phyloP scores from a whole-genome alignment of 2,329 filamentous ascomycete genomes.

The Colletotrichum neosansevieriae region DNA sequence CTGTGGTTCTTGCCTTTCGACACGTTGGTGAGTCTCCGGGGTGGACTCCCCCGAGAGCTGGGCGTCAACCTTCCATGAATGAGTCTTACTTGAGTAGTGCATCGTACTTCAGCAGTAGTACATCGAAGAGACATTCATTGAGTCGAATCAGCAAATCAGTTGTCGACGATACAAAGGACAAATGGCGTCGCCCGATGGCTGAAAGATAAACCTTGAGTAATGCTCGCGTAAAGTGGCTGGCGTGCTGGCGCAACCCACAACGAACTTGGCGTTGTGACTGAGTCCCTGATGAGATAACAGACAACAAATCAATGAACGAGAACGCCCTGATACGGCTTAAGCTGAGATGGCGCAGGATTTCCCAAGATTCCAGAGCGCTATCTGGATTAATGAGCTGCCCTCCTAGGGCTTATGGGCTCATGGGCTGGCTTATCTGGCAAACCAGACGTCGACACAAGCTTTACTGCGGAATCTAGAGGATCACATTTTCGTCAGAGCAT shows the following conservation, averaged over 20 bases:
- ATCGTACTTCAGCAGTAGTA: not conserved
- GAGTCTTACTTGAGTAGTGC: no score
- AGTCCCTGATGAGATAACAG: not conserved
- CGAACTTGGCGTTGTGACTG: constrained; percentile 26
- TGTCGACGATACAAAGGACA: not conserved
- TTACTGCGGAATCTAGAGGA: not conserved
- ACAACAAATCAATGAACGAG: not conserved
- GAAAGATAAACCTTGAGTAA: not conserved
- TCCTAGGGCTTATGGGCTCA: not conserved
- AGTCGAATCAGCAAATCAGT: not conserved
- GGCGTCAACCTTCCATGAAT: no score
- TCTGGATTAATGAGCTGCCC: not conserved
- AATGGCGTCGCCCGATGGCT: not conserved
- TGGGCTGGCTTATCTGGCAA: constrained; percentile 16
- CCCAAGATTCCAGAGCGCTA: not conserved
- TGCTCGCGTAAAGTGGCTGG: constrained; percentile 6
- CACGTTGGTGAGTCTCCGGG: not conserved
- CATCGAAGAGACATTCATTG: not conserved
- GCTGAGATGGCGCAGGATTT: not conserved
- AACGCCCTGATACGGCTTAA: not conserved
- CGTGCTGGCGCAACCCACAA: constrained; percentile 14
- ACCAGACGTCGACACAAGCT: constrained; percentile 16
- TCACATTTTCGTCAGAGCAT: not conserved
- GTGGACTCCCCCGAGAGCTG: constrained; percentile 7
- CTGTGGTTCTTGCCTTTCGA: no score